Percentiles rank a stretch among this genome's conserved stretches.
phyloP scores from a whole-genome alignment of 306 rosid genomes.

The Herpetospermum pedunculosum region DNA sequence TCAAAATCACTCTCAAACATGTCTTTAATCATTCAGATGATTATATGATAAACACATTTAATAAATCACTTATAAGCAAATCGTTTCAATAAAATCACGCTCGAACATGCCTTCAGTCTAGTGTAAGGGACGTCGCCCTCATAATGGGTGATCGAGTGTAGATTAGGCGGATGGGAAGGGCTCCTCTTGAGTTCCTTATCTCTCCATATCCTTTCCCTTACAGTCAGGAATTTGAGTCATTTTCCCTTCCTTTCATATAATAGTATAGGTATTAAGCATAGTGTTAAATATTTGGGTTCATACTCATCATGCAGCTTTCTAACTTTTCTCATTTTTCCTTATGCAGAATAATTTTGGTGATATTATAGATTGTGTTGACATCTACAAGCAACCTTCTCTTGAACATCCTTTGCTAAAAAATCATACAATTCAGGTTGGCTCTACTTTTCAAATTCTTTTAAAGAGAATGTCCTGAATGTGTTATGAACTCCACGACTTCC shows the following conservation, averaged over 20 bases:
- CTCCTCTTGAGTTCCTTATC: not conserved
- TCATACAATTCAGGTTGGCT: slow-evolving; percentile 18
- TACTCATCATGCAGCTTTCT: too few relatives aligned
- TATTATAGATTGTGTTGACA: slow-evolving; percentile 18
- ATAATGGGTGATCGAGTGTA: not conserved
- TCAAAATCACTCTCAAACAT: too few relatives aligned
- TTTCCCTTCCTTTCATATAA: too few relatives aligned
- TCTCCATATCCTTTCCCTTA: not conserved
- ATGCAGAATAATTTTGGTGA: slow-evolving; percentile 14
- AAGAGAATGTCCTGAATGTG: not conserved
- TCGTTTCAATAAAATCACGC: too few relatives aligned
- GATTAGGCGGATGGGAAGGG: not conserved
- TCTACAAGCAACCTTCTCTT: slow-evolving; percentile 21
- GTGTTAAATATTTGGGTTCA: too few relatives aligned
- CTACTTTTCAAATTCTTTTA: not conserved
- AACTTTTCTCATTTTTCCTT: not conserved
- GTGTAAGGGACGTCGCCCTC: not conserved
- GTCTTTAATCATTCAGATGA: too few relatives aligned
- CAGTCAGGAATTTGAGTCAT: not conserved
- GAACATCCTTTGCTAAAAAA: slow-evolving; percentile 21
- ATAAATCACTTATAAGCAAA: too few relatives aligned
- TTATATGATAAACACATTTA: too few relatives aligned
- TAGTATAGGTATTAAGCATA: too few relatives aligned
- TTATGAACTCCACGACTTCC: not conserved
- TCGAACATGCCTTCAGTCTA: too few relatives aligned